Evolutionary conservation across 1,139 yeast species (phyloP), one percentile per base, ranked within the genome.

Genomic region (Eremothecium sinecaudum): DNA sequence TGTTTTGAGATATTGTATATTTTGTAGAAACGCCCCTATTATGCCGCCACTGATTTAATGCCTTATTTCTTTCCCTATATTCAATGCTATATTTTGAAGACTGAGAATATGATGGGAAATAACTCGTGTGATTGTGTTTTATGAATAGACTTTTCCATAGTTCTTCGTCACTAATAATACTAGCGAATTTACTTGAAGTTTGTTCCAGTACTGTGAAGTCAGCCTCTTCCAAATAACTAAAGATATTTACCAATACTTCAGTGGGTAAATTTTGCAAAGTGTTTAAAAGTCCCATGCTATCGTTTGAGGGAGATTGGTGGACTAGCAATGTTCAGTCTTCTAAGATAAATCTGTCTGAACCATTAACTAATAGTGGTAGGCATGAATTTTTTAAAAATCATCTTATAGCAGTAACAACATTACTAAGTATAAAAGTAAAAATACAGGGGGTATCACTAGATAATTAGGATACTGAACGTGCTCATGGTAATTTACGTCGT

Each of bases 81-180:
- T 79, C 90, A 20, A 60, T 59, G 46, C 73, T 66, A 71, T 76
- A 79, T 30, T 58, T 57, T n/a, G 45, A 46, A 0, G 79, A 68
- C 19, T 68, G 61, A 0, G 79, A 63, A n/a, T 72, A 58, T 1
- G 79, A 67, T 3, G 84, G 75, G 50, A 79, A 79, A 10, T 50
- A 46, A 10, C 56, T 48, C 0, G 69, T 65, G 2, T 68, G 64
- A 43, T 71, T 71, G 35, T 63, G 64, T 17, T 63, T 48, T 17
- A 59, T 56, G 46, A 79, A 76, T 14, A 79, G 64, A 35, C 65
- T 66, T 47, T 67, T 66, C 87, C 87, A 79, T 5, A 78, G 65
- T 32, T 67, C 69, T 40, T 71, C 71, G 49, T 77, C 78, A 39
- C 66, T 66, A 4, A 76, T 67, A 4, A 75, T 63, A 28, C 50